These are phyloP conservation scores for Pezicula rhizophila DNA, from an alignment of 2,329 filamentous ascomycete genomes.

Conservation along the genomic window DNA sequence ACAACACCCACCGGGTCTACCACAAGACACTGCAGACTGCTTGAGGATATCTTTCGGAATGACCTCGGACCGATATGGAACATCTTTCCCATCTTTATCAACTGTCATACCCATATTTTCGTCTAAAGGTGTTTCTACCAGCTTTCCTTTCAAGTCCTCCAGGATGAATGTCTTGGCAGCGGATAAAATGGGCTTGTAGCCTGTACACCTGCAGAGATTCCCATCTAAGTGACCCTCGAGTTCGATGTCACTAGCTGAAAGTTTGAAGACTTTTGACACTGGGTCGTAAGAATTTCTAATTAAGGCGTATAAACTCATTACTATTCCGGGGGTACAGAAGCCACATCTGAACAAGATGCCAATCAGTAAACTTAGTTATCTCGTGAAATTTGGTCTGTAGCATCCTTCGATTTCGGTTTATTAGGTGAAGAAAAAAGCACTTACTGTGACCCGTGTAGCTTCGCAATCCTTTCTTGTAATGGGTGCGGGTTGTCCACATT, in stretches of 20 bases:
- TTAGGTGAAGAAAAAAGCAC: constrained; percentile 29
- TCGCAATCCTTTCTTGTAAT: constrained; percentile 81
- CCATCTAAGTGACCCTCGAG: constrained; percentile 78
- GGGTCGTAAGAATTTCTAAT: constrained; percentile 76
- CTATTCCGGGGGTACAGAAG: constrained; percentile 94
- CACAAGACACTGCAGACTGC: constrained; percentile 14
- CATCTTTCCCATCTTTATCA: constrained; percentile 4
- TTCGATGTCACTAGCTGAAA: constrained; percentile 72
- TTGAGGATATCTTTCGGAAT: constrained; percentile 5
- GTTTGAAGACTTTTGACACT: constrained; percentile 14
- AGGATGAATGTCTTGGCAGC: constrained; percentile 81
- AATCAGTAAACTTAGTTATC: neutral
- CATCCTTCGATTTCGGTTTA: neutral
- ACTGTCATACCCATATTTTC: constrained; percentile 39
- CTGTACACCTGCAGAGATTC: constrained; percentile 89
- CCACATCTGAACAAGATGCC: constrained; percentile 13
- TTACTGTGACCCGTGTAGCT: constrained; percentile 83
- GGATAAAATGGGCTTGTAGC: constrained; percentile 86
- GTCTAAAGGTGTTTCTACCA: constrained; percentile 58
- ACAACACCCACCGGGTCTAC: constrained; percentile 54
- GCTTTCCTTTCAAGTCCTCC: constrained; percentile 35
- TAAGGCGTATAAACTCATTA: constrained; percentile 92
- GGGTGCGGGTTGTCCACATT: constrained; percentile 80
- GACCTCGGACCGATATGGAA: constrained; percentile 17
- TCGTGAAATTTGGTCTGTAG: too few relatives aligned